Conservation (phyloP, 257 asterid genomes). For the Solanum pennellii region DNA sequence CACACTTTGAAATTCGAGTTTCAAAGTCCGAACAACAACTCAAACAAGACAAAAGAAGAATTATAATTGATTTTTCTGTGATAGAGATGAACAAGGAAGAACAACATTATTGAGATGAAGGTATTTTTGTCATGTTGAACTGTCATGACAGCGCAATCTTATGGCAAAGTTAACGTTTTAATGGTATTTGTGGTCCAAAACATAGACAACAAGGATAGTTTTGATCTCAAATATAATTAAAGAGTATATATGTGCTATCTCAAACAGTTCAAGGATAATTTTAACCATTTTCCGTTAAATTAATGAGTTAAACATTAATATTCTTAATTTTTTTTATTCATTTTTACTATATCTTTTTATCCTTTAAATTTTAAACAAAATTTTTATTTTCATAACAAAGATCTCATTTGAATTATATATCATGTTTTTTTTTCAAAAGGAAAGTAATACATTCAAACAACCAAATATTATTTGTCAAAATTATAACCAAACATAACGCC, state of each 20-base stretch:
- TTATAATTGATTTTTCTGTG: not conserved
- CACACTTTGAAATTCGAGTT: not conserved
- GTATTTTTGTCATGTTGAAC: not conserved
- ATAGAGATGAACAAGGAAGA: not conserved
- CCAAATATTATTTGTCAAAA: not conserved
- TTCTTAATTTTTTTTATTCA: not conserved
- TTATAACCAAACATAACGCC: not conserved
- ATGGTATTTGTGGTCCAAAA: not conserved
- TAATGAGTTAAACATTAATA: not conserved
- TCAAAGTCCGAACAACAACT: not conserved
- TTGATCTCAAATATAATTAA: not conserved
- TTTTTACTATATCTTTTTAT: not conserved
- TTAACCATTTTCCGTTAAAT: too few species aligned
- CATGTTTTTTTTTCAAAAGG: not conserved
- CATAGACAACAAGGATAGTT: not conserved
- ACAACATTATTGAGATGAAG: not conserved
- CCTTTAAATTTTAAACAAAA: not conserved
- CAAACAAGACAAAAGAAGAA: not conserved
- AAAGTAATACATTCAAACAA: not conserved
- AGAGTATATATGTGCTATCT: not conserved
- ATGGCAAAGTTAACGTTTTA: too few species aligned
- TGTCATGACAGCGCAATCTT: not conserved
- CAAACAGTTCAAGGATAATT: too few species aligned
- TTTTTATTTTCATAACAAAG: not conserved
- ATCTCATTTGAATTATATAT: not conserved